A percentile compares a stretch with the other conserved stretches of the same genome.
These are phyloP conservation scores for Botrytis pseudocinerea DNA, from an alignment of 2,329 filamentous ascomycete genomes.

Conservation along the genomic window DNA sequence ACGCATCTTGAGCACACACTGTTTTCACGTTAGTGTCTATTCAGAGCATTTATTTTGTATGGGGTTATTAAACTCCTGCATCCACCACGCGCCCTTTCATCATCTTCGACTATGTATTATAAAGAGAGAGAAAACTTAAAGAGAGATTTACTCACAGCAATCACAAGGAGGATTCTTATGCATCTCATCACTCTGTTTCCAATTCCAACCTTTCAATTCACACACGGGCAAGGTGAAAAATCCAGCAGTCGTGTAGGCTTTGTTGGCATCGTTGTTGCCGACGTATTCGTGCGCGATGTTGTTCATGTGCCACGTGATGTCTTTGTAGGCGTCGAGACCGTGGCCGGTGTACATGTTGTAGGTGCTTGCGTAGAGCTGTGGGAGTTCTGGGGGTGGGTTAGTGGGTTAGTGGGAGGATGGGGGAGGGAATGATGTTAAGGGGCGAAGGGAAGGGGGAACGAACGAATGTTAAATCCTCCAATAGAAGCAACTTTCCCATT, in stretches of 20 bases:
- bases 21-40: neutral
- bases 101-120: no score
- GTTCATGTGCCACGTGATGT: neutral
- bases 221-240: neutral
- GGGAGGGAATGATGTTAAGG: no score
- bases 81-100: neutral
- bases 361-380: neutral
- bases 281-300: neutral
- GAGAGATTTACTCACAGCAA: neutral
- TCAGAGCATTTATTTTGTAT: neutral
- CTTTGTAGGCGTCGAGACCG: neutral
- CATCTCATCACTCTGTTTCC: constrained; percentile 5
- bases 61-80: neutral
- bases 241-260: neutral
- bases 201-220: neutral
- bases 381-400: neutral
- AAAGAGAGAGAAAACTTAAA: no score
- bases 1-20: neutral
- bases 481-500: neutral
- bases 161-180: neutral
- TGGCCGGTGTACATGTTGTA: constrained; percentile 2
- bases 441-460: neutral
- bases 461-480: neutral
- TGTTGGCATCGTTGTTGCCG: neutral
- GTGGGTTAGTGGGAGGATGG: neutral